Evolutionary conservation across 1,284 basidiomycete genomes (phyloP), one percentile per base, ranked within the genome.

Genomic region (Cutaneotrichosporon cavernicola): DNA sequence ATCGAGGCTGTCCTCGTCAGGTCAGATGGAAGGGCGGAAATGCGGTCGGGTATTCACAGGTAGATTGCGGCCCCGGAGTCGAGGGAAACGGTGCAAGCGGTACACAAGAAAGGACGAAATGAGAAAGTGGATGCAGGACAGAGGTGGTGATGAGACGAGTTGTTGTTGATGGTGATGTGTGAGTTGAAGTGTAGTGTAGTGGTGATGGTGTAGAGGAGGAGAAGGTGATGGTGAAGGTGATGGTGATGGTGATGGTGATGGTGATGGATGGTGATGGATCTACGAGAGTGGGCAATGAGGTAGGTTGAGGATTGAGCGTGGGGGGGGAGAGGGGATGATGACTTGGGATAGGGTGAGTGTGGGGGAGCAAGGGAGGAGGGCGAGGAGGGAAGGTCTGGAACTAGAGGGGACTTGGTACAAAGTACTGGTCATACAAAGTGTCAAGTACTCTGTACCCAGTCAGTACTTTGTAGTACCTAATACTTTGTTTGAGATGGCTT

Each of bases 211-310:
- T 13, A 22, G 55, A n/a, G 13, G 55, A 56, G 18, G 21, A 22
- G 14, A 31, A 13, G 30, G 21, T 10, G 51, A 43, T 60, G 59
- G 46, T 26, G 26, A 26, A 26, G 26, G 26, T 26, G 26, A 26
- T 26, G 26, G 26, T 26, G 26, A 26, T 26, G 26, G 26, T 26
- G 26, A 26, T 26, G 26, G 26, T 26, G 26, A 26, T 3, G 26
- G 8, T 36, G 61, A 51, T 21, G 53, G 38, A 11, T 36, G 32
- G 8, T 36, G 61, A 51, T 21, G 53, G 38, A 11, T 36, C 22
- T n/a, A 31, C 10, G 26, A 13, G 22, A 26, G 38, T 13, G 14
- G 22, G 56, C 56, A 46, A 18, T 30, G 56, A 30, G 56, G 38
- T 21, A 31, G 31, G 13, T 10, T 18, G 56, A 49, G 43, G n/a